Conservation (phyloP, 1,139 yeast species). For the Yarrowia galli region DNA sequence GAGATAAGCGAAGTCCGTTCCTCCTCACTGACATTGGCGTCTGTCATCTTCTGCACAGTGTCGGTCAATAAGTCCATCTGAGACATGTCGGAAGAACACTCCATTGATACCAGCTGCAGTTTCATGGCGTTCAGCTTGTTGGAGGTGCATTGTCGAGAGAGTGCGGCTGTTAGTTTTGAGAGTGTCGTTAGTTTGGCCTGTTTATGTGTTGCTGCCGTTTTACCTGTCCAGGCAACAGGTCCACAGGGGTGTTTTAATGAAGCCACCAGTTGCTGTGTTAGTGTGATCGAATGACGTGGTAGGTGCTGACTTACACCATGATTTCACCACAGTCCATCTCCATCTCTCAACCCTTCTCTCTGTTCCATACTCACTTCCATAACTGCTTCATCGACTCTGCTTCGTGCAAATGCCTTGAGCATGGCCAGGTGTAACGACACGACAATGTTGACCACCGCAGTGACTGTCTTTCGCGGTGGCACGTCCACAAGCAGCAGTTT, state of each 20-base stretch:
- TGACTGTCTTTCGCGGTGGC: constrained; percentile 16
- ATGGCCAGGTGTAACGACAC: constrained; percentile 26
- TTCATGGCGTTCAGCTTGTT: constrained; percentile 33
- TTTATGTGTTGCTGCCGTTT: constrained; percentile 5
- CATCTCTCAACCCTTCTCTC: too few relatives aligned
- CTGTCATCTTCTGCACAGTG: constrained; percentile 31
- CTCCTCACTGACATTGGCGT: constrained; percentile 25
- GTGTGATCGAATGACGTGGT: too few relatives aligned
- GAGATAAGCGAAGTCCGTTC: constrained; percentile 13
- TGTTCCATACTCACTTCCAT: constrained; percentile 33
- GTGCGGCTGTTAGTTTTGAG: constrained; percentile 30
- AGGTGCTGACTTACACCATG: too few relatives aligned
- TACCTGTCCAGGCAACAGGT: constrained; percentile 25
- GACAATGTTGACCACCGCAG: constrained; percentile 30
- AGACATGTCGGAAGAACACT: constrained; percentile 30
- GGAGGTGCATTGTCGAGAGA: constrained; percentile 11
- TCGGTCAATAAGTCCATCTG: constrained; percentile 36
- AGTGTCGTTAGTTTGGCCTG: constrained; percentile 31
- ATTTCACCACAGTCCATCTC: too few relatives aligned
- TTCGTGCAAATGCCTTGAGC: constrained; percentile 21
- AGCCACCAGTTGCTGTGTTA: constrained; percentile 37
- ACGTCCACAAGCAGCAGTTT: constrained; percentile 26
- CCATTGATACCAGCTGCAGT: constrained; percentile 34
- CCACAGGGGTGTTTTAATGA: constrained; percentile 25
- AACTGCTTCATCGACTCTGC: background rate